A percentile compares a stretch with the other conserved stretches of the same genome.
Conservation (phyloP, 2,329 filamentous ascomycete genomes). For the Hypoxylon sp. region DNA sequence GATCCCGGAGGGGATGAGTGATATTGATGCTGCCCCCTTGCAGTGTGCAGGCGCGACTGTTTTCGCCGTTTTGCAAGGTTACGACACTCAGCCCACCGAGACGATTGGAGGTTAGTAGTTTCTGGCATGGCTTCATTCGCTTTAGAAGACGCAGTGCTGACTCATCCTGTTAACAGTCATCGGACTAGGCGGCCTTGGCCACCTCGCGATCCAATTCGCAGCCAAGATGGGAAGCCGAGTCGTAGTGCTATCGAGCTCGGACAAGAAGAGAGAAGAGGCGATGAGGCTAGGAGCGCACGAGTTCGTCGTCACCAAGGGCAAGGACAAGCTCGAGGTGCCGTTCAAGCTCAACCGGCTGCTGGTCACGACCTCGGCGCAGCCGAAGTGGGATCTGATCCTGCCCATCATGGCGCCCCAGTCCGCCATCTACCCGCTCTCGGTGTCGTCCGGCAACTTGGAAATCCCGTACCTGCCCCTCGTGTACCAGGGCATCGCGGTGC, state of each 20-base stretch:
- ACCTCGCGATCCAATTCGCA: conserved; percentile 76
- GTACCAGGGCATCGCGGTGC: conserved; percentile 64
- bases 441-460: conserved; percentile 62
- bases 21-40: conserved; percentile 63
- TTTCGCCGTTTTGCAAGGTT: conserved; percentile 53
- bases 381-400: conserved; percentile 53
- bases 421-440: conserved; percentile 65
- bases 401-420: conserved; percentile 62
- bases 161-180: conserved; percentile 57
- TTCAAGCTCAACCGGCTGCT: conserved; percentile 53
- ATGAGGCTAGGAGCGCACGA: conserved; percentile 69
- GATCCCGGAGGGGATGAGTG: conserved; percentile 61
- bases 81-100: conserved; percentile 50
- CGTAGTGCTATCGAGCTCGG: conserved; percentile 71
- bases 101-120: conserved; percentile 42
- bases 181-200: conserved; percentile 74
- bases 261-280: conserved; percentile 74
- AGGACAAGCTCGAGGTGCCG: conserved; percentile 45
- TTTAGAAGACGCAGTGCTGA: conserved; percentile 12
- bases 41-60: conserved; percentile 64
- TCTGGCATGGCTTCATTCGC: background rate
- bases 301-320: conserved; percentile 67
- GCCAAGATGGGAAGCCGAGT: conserved; percentile 75
- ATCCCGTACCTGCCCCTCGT: conserved; percentile 69
- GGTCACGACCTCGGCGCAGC: conserved; percentile 55